phyloP scores from a whole-genome alignment of 805 yeast species.

The Cyberlindnera mycetangii region DNA sequence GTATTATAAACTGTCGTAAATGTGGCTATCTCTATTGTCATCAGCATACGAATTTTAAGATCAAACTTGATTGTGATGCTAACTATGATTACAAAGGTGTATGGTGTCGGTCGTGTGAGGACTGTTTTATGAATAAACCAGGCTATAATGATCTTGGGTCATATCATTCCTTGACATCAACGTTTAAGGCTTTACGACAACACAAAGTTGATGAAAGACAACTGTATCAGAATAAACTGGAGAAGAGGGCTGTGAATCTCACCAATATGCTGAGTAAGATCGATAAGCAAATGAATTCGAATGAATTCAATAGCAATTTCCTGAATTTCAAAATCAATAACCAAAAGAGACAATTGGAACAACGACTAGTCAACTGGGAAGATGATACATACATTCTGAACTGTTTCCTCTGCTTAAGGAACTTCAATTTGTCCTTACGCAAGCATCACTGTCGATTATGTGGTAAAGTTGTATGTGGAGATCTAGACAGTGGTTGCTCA shows the following conservation, averaged over 20 bases:
- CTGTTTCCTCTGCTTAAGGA: slow-evolving; percentile 63
- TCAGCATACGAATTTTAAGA: slow-evolving; percentile 53
- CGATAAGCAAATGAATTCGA: slow-evolving; percentile 23
- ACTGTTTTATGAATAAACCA: slow-evolving; percentile 55
- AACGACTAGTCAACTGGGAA: slow-evolving; percentile 62
- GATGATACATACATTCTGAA: slow-evolving; percentile 42
- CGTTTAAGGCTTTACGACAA: slow-evolving; percentile 42
- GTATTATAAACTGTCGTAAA: slow-evolving; percentile 65
- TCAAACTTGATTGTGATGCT: slow-evolving; percentile 48
- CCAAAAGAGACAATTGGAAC: slow-evolving; percentile 41
- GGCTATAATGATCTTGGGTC: slow-evolving; percentile 50
- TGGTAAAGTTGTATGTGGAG: slow-evolving; percentile 80
- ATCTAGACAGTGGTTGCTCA: slow-evolving; percentile 61
- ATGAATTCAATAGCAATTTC: slow-evolving; percentile 24
- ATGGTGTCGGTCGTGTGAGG: slow-evolving; percentile 71
- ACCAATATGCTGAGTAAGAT: slow-evolving; percentile 29
- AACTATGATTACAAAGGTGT: slow-evolving; percentile 49
- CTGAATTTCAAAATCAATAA: slow-evolving; percentile 25
- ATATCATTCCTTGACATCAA: slow-evolving; percentile 41
- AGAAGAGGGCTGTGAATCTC: slow-evolving; percentile 54
- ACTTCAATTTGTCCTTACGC: slow-evolving; percentile 56
- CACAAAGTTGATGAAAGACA: slow-evolving; percentile 44
- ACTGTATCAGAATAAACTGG: slow-evolving; percentile 54
- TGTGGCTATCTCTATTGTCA: slow-evolving; percentile 76
- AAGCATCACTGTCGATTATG: slow-evolving; percentile 93